phyloP scores from a whole-genome alignment of 1,284 basidiomycete species.

The Pterula multifida region DNA sequence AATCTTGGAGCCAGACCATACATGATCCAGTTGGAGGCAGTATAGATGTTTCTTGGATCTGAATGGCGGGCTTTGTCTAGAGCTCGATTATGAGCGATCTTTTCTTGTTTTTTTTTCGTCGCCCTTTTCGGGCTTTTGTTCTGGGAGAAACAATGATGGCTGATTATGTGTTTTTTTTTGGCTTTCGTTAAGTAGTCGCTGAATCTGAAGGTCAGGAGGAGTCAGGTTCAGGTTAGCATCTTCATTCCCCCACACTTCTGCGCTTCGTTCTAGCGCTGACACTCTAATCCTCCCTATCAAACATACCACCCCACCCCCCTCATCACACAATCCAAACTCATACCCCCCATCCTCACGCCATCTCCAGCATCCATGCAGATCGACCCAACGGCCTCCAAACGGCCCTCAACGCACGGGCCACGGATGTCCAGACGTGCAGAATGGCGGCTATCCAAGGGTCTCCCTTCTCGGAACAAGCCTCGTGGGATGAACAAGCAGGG shows the following conservation, averaged over 20 bases:
- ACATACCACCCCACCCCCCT: neutral
- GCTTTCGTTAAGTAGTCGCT: neutral
- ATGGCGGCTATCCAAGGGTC: conserved; percentile 66
- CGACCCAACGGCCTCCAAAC: conserved; percentile 27
- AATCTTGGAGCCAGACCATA: conserved; percentile 14
- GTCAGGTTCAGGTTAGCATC: conserved; percentile 16
- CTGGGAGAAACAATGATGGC: neutral
- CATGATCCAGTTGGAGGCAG: conserved; percentile 2
- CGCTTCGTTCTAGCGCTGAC: neutral
- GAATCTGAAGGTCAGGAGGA: conserved; percentile 4
- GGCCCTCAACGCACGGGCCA: conserved; percentile 64
- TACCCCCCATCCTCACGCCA: neutral
- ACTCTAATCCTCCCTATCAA: neutral
- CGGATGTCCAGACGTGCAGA: conserved; percentile 58
- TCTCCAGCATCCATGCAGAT: conserved; percentile 40
- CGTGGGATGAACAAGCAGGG: conserved; percentile 60
- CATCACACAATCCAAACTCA: no score
- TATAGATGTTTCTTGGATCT: neutral
- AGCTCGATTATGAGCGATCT: neutral
- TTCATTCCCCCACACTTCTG: neutral
- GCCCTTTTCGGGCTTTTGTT: neutral
- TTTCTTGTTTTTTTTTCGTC: neutral
- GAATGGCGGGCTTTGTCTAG: neutral
- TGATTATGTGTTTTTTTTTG: neutral
- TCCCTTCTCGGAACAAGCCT: conserved; percentile 35